These are phyloP conservation scores for Phytophthora capsici DNA, from an alignment of 352 stramenopile genomes.

Conservation along the genomic window DNA sequence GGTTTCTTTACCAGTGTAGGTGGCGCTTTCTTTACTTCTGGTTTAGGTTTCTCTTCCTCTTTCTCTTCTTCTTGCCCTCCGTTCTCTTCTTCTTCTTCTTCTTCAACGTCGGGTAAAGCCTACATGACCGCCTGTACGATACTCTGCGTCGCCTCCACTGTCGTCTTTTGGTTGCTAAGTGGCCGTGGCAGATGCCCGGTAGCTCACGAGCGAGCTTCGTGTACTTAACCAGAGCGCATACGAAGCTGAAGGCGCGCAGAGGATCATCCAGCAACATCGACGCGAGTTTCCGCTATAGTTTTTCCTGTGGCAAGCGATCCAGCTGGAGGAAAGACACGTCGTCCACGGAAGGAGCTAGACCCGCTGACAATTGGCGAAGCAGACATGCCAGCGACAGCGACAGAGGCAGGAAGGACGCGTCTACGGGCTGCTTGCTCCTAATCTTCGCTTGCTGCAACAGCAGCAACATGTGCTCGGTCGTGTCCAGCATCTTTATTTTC, in stretches of 20 bases:
- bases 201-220: slow-evolving; percentile 45
- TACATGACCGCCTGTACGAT: slow-evolving; percentile 40
- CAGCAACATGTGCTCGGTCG: slow-evolving; percentile 51
- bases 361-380: slow-evolving; percentile 46
- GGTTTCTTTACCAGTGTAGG: not conserved
- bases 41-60: too few relatives aligned
- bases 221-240: slow-evolving; percentile 51
- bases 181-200: slow-evolving; percentile 46
- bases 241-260: slow-evolving; percentile 36
- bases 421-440: slow-evolving; percentile 44
- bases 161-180: slow-evolving; percentile 41
- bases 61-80: slow-evolving; percentile 6
- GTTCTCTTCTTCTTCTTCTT: not conserved
- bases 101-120: slow-evolving; percentile 15
- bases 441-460: slow-evolving; percentile 57
- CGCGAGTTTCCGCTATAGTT: slow-evolving; percentile 42
- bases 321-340: slow-evolving; percentile 49
- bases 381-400: slow-evolving; percentile 55
- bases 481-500: slow-evolving; percentile 44
- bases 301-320: slow-evolving; percentile 40
- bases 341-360: slow-evolving; percentile 42
- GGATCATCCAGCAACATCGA: slow-evolving; percentile 35
- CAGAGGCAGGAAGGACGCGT: slow-evolving; percentile 59
- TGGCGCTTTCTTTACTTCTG: not conserved
- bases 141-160: slow-evolving; percentile 38